Evolutionary conservation across 139 green algal genomes (phyloP).

Genomic region (Asterochloris sp.): DNA sequence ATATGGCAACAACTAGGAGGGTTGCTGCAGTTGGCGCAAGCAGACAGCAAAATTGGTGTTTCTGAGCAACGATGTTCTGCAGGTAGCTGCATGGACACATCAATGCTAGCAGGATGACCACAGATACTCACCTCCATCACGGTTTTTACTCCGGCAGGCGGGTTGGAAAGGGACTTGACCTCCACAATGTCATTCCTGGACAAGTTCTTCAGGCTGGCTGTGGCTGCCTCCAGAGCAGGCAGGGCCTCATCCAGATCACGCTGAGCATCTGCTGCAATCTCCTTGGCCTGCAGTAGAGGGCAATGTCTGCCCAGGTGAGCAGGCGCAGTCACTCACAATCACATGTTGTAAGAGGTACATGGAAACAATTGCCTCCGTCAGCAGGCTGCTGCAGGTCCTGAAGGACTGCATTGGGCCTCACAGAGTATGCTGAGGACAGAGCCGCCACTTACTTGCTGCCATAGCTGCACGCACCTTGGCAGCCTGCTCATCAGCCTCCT

Average conservation of each 20-base stretch:
- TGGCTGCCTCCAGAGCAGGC: slow-evolving; percentile 70
- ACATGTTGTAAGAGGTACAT: neutral
- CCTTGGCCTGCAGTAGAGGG: slow-evolving; percentile 32
- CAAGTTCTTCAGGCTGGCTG: slow-evolving; percentile 73
- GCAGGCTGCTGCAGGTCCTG: neutral
- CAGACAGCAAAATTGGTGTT: too few species aligned
- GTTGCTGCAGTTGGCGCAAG: too few species aligned
- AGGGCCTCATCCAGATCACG: slow-evolving; percentile 81
- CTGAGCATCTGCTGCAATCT: slow-evolving; percentile 71
- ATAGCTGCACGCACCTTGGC: slow-evolving; percentile 11
- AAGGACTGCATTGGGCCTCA: too few species aligned
- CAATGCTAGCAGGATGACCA: slow-evolving; percentile 19
- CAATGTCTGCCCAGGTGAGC: slow-evolving; percentile 22
- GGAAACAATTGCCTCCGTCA: neutral
- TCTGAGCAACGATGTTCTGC: too few species aligned
- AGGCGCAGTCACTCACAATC: neutral
- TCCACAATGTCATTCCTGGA: slow-evolving; percentile 71
- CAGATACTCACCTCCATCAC: slow-evolving; percentile 58
- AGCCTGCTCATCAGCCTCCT: slow-evolving; percentile 17
- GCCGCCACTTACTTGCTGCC: too few species aligned
- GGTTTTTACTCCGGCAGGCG: slow-evolving; percentile 71
- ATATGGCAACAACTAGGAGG: too few species aligned
- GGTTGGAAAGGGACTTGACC: slow-evolving; percentile 86
- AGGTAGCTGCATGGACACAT: neutral
- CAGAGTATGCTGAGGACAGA: too few species aligned